phyloP scores from a whole-genome alignment of 2,329 filamentous ascomycete species.

The Fusarium tupiense region DNA sequence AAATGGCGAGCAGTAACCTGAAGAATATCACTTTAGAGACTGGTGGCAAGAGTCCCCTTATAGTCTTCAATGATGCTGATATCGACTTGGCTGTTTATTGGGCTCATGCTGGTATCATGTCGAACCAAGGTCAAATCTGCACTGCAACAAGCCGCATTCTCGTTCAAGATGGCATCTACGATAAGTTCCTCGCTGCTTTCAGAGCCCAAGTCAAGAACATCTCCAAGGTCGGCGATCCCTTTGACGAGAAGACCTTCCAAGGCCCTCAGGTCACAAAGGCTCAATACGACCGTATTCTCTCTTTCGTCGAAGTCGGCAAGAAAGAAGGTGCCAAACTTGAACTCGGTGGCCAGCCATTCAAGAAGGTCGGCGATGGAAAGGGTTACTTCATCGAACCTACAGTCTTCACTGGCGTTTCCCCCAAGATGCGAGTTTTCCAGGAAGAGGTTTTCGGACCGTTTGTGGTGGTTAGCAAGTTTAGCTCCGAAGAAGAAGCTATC shows the following conservation, averaged over 20 bases:
- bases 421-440: slow-evolving; percentile 55
- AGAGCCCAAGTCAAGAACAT: slow-evolving; percentile 45
- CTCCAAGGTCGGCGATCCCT: slow-evolving; percentile 76
- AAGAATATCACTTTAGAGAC: slow-evolving; percentile 75
- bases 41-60: slow-evolving; percentile 71
- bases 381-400: slow-evolving; percentile 60
- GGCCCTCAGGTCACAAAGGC: slow-evolving; percentile 77
- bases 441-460: slow-evolving; percentile 61
- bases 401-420: slow-evolving; percentile 54
- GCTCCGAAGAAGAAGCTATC: slow-evolving; percentile 55
- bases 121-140: slow-evolving; percentile 73
- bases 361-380: slow-evolving; percentile 49
- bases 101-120: slow-evolving; percentile 62
- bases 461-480: slow-evolving; percentile 54
- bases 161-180: slow-evolving; percentile 68
- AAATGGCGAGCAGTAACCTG: slow-evolving; percentile 71
- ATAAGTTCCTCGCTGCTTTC: slow-evolving; percentile 64
- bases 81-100: slow-evolving; percentile 74
- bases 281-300: slow-evolving; percentile 76
- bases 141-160: slow-evolving; percentile 72
- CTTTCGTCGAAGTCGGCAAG: slow-evolving; percentile 75
- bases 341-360: slow-evolving; percentile 62
- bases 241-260: slow-evolving; percentile 74
- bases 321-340: slow-evolving; percentile 75
- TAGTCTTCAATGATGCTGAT: slow-evolving; percentile 74